phyloP scores from a whole-genome alignment of 139 green algal species.

The Diplosphaera chodatii region DNA sequence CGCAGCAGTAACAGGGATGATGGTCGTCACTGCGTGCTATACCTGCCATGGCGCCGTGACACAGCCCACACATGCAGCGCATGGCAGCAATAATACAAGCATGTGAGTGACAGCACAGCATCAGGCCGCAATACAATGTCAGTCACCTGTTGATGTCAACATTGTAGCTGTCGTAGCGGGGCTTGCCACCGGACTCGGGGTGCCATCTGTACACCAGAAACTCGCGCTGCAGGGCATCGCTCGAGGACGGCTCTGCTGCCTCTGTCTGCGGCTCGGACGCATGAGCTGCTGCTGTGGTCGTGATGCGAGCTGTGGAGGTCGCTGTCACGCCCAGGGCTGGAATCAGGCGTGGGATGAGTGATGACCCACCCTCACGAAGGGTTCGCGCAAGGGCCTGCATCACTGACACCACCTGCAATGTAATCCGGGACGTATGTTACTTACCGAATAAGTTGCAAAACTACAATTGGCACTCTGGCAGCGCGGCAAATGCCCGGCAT shows the following conservation, averaged over 20 bases:
- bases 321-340: neutral
- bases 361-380: neutral
- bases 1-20: neutral
- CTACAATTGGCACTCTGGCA: too few species aligned
- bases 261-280: neutral
- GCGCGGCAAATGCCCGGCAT: too few species aligned
- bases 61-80: neutral
- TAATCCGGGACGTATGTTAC: too few species aligned
- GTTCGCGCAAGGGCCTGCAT: neutral
- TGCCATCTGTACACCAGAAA: constrained; percentile 56
- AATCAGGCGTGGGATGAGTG: neutral
- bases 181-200: constrained; percentile 73
- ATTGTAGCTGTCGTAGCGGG: constrained; percentile 86
- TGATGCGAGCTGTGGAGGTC: neutral
- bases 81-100: too few species aligned
- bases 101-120: too few species aligned
- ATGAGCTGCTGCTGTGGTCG: neutral
- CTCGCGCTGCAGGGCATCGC: constrained; percentile 2
- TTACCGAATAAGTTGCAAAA: too few species aligned
- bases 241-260: neutral
- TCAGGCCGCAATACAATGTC: neutral
- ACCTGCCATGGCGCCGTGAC: too few species aligned
- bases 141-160: constrained; percentile 84
- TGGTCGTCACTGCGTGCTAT: too few species aligned
- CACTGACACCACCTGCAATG: too few species aligned